Base-by-base conservation (phyloP, 83 land plant species). In the Diphasiastrum complanatum region DNA sequence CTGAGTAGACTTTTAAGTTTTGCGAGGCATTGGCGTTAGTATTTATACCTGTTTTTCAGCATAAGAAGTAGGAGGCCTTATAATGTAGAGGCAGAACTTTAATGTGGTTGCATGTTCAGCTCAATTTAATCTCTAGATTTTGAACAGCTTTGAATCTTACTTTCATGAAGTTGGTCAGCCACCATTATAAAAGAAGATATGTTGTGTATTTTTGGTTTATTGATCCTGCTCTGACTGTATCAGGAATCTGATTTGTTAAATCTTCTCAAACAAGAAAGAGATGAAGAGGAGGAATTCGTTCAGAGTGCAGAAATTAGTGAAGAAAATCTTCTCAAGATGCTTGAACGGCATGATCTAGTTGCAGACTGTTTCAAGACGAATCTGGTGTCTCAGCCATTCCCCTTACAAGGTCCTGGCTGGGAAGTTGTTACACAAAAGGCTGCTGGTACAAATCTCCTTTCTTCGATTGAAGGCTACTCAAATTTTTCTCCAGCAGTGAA, bases 391-490 rank as follows among this genome's bases (percentile, higher is more conserved):
- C 33, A 19, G 20, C 37, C 0, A 54, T 75, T 43, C 85, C 97
- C n/a, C 72, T 83, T 1, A 76, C n/a, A 73, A 49, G 97, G 97
- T 0, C 95, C 97, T 67, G 97, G 97, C 6, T 87, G 97, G 97
- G 97, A 91, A 72, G 86, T 86, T 29, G 87, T 87, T 23, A 32
- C 81, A n/a, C 84, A 83, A 10, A 62, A 73, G 10, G 76, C 77
- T 41, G 59, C 57, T 24, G 73, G 75, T 5, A 76, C 81, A 5
- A 69, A 78, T 69, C 47, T 91, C 71, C 95, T 91, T 5, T 78
- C 96, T n/a, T 65, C 83, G 3, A 63, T 90, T 48, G 78, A 74
- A 60, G 75, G 91, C 66, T 87, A 69, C 50, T 22, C 68, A 35
- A 66, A 66, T 6, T 12, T 49, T 11, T n/a, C n/a, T n/a, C n/a